phyloP scores from a whole-genome alignment of 208 protist genomes.

The Leishmania martiniquensis region DNA sequence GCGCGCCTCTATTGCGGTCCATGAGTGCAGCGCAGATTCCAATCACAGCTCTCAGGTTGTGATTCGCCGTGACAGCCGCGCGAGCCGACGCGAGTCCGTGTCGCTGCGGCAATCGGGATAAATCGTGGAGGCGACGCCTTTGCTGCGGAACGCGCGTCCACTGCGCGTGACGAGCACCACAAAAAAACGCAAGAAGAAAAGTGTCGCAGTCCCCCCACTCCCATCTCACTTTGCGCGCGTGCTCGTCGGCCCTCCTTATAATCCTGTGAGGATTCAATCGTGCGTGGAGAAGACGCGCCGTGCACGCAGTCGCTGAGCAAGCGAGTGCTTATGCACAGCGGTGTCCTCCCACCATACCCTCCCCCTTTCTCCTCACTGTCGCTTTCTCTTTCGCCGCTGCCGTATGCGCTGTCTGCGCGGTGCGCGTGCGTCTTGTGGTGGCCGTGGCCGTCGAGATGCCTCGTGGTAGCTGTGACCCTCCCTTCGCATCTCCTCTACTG shows the following conservation, averaged over 20 bases:
- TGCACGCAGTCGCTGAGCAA: not conserved
- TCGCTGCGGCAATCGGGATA: not conserved
- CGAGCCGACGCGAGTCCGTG: not conserved
- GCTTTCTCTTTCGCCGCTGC: not conserved
- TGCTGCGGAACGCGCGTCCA: not conserved
- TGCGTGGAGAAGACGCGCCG: not conserved
- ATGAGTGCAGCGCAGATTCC: not conserved
- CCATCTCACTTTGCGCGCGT: not conserved
- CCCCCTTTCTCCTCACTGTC: not conserved
- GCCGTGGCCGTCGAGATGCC: not conserved
- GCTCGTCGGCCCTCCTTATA: not conserved
- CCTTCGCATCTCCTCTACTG: too few relatives aligned
- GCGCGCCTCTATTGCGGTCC: not conserved
- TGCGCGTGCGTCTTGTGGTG: not conserved
- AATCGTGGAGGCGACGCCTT: not conserved
- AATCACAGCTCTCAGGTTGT: not conserved
- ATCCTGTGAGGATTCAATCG: not conserved
- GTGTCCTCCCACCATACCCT: too few relatives aligned
- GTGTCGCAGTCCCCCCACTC: too few relatives aligned
- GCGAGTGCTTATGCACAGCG: not conserved
- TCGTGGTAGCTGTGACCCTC: not conserved
- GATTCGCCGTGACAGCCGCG: slow-evolving; percentile 2
- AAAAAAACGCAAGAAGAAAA: not conserved
- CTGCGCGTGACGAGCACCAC: too few relatives aligned
- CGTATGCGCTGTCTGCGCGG: not conserved